These are phyloP conservation scores for Mycena alexandri DNA, from an alignment of 768 basidiomycete species.

Conservation along the genomic window DNA sequence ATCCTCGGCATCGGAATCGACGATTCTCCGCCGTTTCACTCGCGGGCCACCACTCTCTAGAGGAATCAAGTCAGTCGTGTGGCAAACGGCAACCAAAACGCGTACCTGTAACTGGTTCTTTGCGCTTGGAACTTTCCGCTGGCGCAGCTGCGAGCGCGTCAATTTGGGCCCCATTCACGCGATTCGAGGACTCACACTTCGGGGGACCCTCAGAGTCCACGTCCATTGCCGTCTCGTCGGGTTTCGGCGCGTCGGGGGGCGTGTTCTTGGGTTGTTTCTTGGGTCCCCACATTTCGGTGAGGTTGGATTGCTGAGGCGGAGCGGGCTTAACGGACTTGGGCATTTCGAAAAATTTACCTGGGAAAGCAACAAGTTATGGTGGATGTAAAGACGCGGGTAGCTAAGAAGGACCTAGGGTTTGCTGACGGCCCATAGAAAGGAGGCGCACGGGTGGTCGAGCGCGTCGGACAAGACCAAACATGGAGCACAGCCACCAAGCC, in stretches of 20 bases:
- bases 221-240: constrained; percentile 46
- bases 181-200: constrained; percentile 40
- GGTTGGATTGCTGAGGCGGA: constrained; percentile 83
- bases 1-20: constrained; percentile 69
- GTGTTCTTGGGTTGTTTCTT: constrained; percentile 53
- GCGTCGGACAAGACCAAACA: constrained; percentile 54
- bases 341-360: constrained; percentile 86
- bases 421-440: constrained; percentile 74
- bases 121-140: constrained; percentile 60
- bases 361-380: neutral
- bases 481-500: constrained; percentile 57
- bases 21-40: constrained; percentile 65
- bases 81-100: constrained; percentile 2
- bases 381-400: neutral
- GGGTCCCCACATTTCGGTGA: constrained; percentile 80
- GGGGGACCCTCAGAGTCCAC: constrained; percentile 43
- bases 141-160: constrained; percentile 43
- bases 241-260: constrained; percentile 42
- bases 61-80: neutral
- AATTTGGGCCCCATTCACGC: constrained; percentile 18
- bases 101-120: constrained; percentile 44
- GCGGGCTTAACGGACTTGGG: constrained; percentile 73
- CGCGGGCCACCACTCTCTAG: constrained; percentile 48
- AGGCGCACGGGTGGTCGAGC: constrained; percentile 40
- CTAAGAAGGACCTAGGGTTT: constrained; percentile 69